Evolutionary conservation across 2,329 filamentous ascomycete genomes (phyloP).

Genomic region (Thelonectria discophora): DNA sequence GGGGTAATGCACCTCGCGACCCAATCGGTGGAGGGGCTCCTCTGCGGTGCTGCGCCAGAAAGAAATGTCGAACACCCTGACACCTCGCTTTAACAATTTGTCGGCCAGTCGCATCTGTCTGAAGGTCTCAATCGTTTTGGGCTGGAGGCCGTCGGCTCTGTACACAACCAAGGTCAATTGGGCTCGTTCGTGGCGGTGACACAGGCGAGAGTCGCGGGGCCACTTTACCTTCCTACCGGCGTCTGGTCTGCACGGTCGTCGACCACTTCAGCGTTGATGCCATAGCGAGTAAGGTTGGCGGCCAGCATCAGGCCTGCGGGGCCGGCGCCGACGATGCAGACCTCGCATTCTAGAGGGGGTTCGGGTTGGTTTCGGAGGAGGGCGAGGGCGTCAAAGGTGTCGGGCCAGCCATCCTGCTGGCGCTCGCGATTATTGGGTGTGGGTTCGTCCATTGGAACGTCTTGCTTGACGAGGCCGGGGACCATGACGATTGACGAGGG

Average conservation of each 20-base stretch:
- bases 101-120: slow-evolving; percentile 79
- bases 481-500: slow-evolving; percentile 34
- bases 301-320: slow-evolving; percentile 66
- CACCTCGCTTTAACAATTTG: slow-evolving; percentile 70
- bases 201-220: slow-evolving; percentile 16
- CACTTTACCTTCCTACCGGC: slow-evolving; percentile 64
- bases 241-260: slow-evolving; percentile 76
- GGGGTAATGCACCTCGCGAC: slow-evolving; percentile 75
- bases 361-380: slow-evolving; percentile 59
- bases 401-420: slow-evolving; percentile 43
- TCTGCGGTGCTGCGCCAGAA: slow-evolving; percentile 70
- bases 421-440: slow-evolving; percentile 37
- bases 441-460: slow-evolving; percentile 43
- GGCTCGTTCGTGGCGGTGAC: slow-evolving; percentile 9
- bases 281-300: slow-evolving; percentile 68
- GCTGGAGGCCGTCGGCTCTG: slow-evolving; percentile 76
- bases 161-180: slow-evolving; percentile 31
- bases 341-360: slow-evolving; percentile 56
- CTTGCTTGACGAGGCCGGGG: slow-evolving; percentile 49
- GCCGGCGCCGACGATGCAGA: slow-evolving; percentile 64
- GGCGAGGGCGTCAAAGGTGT: slow-evolving; percentile 56
- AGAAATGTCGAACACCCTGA: slow-evolving; percentile 76
- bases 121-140: slow-evolving; percentile 81
- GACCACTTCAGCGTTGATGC: slow-evolving; percentile 70
- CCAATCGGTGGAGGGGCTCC: slow-evolving; percentile 65